A percentile compares a stretch with the other conserved stretches of the same genome.
Evolutionary conservation across 345 rosid species (phyloP).

Genomic region (Sonneratia caseolaris): DNA sequence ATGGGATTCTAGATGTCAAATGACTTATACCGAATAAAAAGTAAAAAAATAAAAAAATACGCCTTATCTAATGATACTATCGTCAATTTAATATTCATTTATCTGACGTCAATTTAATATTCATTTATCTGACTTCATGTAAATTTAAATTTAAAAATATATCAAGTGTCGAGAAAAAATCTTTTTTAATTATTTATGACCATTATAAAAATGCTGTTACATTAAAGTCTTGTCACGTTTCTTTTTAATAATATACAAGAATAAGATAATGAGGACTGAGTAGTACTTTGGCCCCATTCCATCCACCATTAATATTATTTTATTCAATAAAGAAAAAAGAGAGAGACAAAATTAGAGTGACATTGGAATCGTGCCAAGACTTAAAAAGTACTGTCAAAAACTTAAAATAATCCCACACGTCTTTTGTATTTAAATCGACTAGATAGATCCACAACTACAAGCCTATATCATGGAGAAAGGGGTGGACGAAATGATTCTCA

Average conservation of each 20-base stretch:
- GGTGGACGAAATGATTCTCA: neutral
- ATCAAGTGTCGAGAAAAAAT: no score
- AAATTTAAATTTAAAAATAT: no score
- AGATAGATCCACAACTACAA: constrained; percentile 22
- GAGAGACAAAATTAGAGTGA: neutral
- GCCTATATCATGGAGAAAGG: constrained; percentile 7
- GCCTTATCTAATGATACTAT: no score
- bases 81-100: no score
- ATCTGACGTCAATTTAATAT: no score
- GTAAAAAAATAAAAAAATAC: no score
- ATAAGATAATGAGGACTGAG: constrained; percentile 12
- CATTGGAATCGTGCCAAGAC: constrained; percentile 13
- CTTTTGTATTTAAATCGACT: constrained; percentile 12
- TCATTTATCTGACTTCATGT: no score
- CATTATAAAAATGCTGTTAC: neutral
- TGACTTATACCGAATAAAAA: no score
- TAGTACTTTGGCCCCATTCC: constrained; percentile 25
- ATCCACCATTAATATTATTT: constrained; percentile 7
- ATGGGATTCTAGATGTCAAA: no score
- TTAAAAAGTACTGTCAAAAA: neutral
- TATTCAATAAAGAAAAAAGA: constrained; percentile 7
- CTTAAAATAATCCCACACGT: neutral
- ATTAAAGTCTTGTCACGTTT: neutral
- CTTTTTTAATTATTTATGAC: no score
- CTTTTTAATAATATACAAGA: neutral